phyloP scores from a whole-genome alignment of 306 rosid genomes.

The Dalbergia cultrata region DNA sequence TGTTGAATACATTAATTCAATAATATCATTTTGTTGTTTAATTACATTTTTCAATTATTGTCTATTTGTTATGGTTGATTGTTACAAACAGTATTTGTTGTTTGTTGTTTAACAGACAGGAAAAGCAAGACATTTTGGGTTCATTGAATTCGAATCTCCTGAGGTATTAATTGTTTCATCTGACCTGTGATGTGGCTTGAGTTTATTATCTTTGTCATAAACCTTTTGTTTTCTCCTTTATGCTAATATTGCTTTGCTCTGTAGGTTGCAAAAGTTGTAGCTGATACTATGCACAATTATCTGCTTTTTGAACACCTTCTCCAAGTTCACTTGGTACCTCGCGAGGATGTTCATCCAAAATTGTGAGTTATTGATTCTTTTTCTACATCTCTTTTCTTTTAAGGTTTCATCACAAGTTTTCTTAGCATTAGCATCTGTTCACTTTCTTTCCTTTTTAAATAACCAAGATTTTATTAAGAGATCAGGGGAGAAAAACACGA shows the following conservation, averaged over 20 bases:
- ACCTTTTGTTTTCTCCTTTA: conserved; percentile 4
- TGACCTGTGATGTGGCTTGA: conserved; percentile 1
- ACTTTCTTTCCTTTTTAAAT: neutral
- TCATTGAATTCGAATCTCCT: conserved; percentile 82
- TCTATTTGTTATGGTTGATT: conserved; percentile 28
- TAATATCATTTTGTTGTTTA: conserved; percentile 14
- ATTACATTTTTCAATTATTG: neutral
- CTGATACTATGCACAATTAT: conserved; percentile 93
- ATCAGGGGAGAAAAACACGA: too few relatives aligned
- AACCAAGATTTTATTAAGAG: neutral
- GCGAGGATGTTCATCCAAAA: conserved; percentile 76
- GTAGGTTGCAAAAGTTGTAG: conserved; percentile 92
- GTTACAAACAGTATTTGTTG: neutral
- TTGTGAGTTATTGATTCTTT: conserved; percentile 62
- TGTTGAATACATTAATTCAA: neutral
- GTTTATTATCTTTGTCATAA: conserved; percentile 2
- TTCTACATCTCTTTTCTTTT: neutral
- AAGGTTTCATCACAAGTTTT: conserved; percentile 16
- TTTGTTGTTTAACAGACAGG: conserved; percentile 64
- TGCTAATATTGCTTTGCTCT: conserved; percentile 32
- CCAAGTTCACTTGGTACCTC: conserved; percentile 74
- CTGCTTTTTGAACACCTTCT: conserved; percentile 80
- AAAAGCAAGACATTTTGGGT: conserved; percentile 84
- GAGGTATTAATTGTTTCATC: conserved; percentile 60
- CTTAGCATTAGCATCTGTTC: neutral